Evolutionary conservation across 306 rosid species (phyloP).

Genomic region (Clitoria ternatea): DNA sequence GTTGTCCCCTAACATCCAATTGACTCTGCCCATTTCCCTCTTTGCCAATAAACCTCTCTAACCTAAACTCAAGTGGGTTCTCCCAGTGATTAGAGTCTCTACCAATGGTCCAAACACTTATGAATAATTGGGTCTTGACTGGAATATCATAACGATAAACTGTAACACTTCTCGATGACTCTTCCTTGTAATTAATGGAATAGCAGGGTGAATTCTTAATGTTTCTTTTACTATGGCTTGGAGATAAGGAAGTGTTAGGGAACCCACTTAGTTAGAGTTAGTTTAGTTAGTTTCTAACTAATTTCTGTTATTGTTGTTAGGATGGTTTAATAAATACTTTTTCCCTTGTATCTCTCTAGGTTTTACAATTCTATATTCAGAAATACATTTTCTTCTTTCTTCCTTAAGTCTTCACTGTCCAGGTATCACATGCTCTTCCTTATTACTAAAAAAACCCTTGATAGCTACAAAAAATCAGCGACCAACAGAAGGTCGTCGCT

Average conservation of each 20-base stretch:
- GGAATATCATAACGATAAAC: conserved; percentile 50
- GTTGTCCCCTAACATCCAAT: conserved; percentile 52
- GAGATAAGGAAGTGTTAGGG: conserved; percentile 59
- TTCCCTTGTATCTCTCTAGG: no score
- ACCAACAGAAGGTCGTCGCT: no score
- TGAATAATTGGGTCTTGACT: conserved; percentile 35
- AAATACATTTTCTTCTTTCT: no score
- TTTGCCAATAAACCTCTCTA: conserved; percentile 40
- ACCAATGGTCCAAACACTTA: conserved; percentile 62
- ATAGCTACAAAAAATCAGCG: no score
- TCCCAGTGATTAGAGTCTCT: conserved; percentile 52
- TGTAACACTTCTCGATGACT: conserved; percentile 27
- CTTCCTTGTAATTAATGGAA: conserved; percentile 44
- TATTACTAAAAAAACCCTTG: no score
- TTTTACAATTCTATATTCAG: no score
- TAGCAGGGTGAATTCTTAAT: conserved; percentile 51
- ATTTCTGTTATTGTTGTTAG: no score
- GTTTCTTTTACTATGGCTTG: conserved; percentile 62
- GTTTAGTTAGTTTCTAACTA: no score
- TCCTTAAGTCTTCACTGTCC: no score
- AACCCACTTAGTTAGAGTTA: no score
- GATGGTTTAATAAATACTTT: no score
- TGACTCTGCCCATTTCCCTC: conserved; percentile 18
- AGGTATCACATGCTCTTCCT: no score
- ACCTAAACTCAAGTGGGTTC: conserved; percentile 47